phyloP scores from a whole-genome alignment of 2,329 filamentous ascomycete genomes.

The Sclerotinia spermophila region DNA sequence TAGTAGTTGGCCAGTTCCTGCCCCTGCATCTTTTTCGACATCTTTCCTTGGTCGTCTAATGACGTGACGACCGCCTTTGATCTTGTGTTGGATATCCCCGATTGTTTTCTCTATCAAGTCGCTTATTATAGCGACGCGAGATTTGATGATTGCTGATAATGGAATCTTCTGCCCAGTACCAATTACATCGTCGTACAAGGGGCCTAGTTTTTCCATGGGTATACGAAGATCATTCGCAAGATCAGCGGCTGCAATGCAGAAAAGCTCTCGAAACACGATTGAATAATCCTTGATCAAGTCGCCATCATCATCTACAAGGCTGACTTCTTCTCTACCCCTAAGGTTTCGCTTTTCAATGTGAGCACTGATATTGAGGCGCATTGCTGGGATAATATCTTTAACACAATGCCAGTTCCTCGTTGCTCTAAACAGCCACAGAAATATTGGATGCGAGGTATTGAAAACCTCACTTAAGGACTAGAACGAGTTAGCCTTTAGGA shows the following conservation, averaged over 20 bases:
- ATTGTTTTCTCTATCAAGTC: constrained; percentile 2
- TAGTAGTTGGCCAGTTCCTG: constrained; percentile 56
- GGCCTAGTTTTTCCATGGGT: constrained; percentile 60
- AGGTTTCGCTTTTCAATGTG: constrained; percentile 39
- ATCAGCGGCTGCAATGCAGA: constrained; percentile 74
- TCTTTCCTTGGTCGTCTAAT: constrained; percentile 15
- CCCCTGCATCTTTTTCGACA: constrained; percentile 11
- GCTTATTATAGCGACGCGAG: neutral
- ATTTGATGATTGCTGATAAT: constrained; percentile 13
- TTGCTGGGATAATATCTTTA: constrained; percentile 63
- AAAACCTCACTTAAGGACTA: constrained; percentile 69
- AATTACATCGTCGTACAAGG: constrained; percentile 73
- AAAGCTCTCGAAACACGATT: constrained; percentile 74
- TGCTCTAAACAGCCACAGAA: constrained; percentile 83
- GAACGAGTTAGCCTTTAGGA: constrained; percentile 10
- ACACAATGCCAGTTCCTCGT: constrained; percentile 74
- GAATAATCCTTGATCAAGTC: constrained; percentile 67
- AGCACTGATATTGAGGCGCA: constrained; percentile 65
- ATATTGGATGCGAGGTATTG: constrained; percentile 70
- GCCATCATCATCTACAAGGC: constrained; percentile 51
- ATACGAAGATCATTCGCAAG: constrained; percentile 65
- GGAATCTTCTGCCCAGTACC: constrained; percentile 50
- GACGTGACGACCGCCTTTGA: constrained; percentile 6
- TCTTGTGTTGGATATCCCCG: constrained; percentile 13
- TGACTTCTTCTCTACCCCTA: constrained; percentile 42